phyloP scores from a whole-genome alignment of 768 basidiomycete genomes.

The Rhizopogon vinicolor region DNA sequence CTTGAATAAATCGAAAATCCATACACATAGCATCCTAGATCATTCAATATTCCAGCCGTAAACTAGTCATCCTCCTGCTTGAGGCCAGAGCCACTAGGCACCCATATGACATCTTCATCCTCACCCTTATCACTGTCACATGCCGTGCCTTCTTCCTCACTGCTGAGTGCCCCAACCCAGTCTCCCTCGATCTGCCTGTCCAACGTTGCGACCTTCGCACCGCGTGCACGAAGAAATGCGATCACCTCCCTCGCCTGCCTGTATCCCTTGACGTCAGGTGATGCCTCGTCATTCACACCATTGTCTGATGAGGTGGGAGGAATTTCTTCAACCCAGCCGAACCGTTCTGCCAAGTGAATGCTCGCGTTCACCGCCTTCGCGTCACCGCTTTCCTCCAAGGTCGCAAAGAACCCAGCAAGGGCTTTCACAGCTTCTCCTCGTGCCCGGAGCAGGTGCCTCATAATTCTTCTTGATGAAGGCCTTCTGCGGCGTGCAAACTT shows the following conservation, averaged over 20 bases:
- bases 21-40: neutral
- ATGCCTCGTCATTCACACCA: conserved; percentile 21
- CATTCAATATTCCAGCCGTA: neutral
- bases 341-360: conserved; percentile 42
- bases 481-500: conserved; percentile 30
- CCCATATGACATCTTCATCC: conserved; percentile 29
- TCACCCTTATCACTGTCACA: conserved; percentile 19
- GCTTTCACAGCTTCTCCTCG: conserved; percentile 80
- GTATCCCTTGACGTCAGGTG: conserved; percentile 40
- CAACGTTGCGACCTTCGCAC: conserved; percentile 63
- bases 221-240: conserved; percentile 59
- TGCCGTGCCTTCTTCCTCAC: conserved; percentile 38
- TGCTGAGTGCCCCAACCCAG: conserved; percentile 63
- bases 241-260: conserved; percentile 71
- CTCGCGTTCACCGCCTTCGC: conserved; percentile 43
- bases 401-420: conserved; percentile 67
- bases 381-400: conserved; percentile 48
- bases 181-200: conserved; percentile 46
- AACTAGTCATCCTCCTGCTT: conserved; percentile 10
- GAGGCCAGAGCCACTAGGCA: conserved; percentile 13
- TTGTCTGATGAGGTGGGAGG: conserved; percentile 10
- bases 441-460: conserved; percentile 84
- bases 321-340: conserved; percentile 36
- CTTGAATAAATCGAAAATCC: neutral
- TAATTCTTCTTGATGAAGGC: conserved; percentile 76